phyloP scores from a whole-genome alignment of 2,329 filamentous ascomycete species.

The Stachybotrys chartarum region DNA sequence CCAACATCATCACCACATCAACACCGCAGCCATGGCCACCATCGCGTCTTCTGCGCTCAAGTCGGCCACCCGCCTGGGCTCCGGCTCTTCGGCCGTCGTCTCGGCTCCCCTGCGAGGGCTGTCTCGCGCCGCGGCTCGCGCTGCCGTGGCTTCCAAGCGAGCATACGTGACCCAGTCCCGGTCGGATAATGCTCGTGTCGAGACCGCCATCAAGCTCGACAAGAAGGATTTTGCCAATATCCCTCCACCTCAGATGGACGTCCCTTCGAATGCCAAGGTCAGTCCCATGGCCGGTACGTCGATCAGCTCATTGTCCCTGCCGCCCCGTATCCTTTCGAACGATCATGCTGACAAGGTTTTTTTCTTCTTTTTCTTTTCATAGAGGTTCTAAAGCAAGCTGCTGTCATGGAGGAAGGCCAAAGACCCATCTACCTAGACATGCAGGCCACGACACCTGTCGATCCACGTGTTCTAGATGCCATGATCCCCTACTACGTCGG shows the following conservation, averaged over 20 bases:
- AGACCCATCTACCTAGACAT: conserved; percentile 97
- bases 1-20: conserved; percentile 11
- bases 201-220: conserved; percentile 79
- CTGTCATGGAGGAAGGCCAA: conserved; percentile 85
- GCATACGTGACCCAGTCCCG: conserved; percentile 81
- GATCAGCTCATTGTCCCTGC: background rate
- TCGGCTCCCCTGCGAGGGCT: conserved; percentile 21
- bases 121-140: conserved; percentile 19
- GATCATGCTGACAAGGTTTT: conserved; percentile 1
- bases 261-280: conserved; percentile 49
- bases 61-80: conserved; percentile 60
- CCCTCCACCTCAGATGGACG: conserved; percentile 21
- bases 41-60: conserved; percentile 63
- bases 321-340: background rate
- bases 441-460: conserved; percentile 93
- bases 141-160: conserved; percentile 34
- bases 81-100: conserved; percentile 28
- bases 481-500: conserved; percentile 95
- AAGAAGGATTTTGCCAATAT: conserved; percentile 71
- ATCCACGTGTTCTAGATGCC: conserved; percentile 88
- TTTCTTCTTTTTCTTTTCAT: background rate
- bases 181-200: conserved; percentile 73
- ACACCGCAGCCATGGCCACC: conserved; percentile 45
- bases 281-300: conserved; percentile 62
- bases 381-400: conserved; percentile 85